Percentiles rank a stretch among this genome's conserved stretches.
Evolutionary conservation across 2,329 filamentous ascomycete genomes (phyloP).

Genomic region (Penicillium frequentans): DNA sequence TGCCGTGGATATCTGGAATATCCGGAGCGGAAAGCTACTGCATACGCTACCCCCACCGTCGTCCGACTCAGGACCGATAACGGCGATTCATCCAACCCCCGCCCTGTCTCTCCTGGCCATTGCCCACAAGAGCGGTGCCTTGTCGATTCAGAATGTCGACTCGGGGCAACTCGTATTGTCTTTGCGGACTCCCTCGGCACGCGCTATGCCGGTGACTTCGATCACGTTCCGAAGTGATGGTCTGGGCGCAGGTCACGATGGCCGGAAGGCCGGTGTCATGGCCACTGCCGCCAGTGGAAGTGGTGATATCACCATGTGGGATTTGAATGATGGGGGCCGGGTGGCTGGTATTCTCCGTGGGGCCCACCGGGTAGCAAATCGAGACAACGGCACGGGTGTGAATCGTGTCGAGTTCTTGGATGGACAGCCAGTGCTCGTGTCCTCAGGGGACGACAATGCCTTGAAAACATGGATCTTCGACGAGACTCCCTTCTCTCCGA

Average conservation of each 20-base stretch:
- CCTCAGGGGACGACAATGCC: conserved; percentile 89
- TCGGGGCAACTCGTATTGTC: conserved; percentile 72
- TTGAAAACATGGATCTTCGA: conserved; percentile 97
- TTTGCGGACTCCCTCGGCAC: conserved; percentile 65
- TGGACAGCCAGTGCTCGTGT: conserved; percentile 86
- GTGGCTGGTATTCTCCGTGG: conserved; percentile 83
- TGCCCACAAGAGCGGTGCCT: conserved; percentile 75
- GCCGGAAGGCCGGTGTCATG: conserved; percentile 85
- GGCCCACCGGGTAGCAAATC: conserved; percentile 68
- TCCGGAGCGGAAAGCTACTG: conserved; percentile 85
- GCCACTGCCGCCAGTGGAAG: conserved; percentile 77
- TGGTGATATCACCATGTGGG: conserved; percentile 94
- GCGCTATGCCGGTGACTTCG: conserved; percentile 66
- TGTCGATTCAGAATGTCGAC: conserved; percentile 80
- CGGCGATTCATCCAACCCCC: conserved; percentile 79
- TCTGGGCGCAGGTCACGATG: conserved; percentile 82
- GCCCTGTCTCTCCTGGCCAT: conserved; percentile 84
- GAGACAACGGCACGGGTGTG: conserved; percentile 67
- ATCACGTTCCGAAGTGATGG: conserved; percentile 92
- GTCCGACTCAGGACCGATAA: conserved; percentile 74
- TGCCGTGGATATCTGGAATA: conserved; percentile 94
- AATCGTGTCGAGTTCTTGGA: conserved; percentile 86
- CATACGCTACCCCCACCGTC: conserved; percentile 82
- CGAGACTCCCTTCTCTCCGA: conserved; percentile 81
- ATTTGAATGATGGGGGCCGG: conserved; percentile 83